Conservation (phyloP, 805 yeast species). For the Wickerhamomyces strasburgensis region DNA sequence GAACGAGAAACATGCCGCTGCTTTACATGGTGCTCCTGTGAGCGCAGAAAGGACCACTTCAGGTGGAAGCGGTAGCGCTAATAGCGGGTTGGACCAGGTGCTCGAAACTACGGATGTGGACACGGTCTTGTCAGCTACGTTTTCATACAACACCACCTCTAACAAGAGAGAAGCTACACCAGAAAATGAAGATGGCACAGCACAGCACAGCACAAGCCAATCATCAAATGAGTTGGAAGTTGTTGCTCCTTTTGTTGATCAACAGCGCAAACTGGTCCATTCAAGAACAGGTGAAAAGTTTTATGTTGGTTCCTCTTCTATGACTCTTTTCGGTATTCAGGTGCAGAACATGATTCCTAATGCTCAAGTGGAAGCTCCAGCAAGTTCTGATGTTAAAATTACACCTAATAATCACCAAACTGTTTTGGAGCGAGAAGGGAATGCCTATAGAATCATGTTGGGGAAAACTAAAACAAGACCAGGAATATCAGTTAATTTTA, state of each 20-base stretch:
- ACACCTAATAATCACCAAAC: conserved; percentile 41
- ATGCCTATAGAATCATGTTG: conserved; percentile 65
- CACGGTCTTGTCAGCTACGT: conserved; percentile 23
- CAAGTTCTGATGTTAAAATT: conserved; percentile 15
- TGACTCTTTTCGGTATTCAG: conserved; percentile 77
- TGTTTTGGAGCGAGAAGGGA: conserved; percentile 67
- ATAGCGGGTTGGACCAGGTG: conserved; percentile 13
- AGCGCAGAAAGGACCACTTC: too few relatives aligned
- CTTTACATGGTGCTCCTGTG: neutral
- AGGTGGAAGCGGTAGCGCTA: neutral
- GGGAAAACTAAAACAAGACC: conserved; percentile 66
- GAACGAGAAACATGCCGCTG: conserved; percentile 8
- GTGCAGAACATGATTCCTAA: conserved; percentile 55
- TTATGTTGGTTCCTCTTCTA: conserved; percentile 77
- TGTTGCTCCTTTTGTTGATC: conserved; percentile 66
- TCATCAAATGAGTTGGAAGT: too few relatives aligned
- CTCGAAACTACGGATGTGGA: conserved; percentile 22
- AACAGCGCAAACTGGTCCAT: conserved; percentile 65
- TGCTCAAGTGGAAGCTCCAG: conserved; percentile 21
- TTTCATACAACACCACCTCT: conserved; percentile 23
- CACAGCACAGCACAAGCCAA: too few relatives aligned
- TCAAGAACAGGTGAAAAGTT: conserved; percentile 72
- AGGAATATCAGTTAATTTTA: conserved; percentile 63
- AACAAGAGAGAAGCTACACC: conserved; percentile 13
- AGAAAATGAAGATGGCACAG: conserved; percentile 14